Evolutionary conservation across 768 basidiomycete species (phyloP).

Genomic region (Krasilnikovozyma curviuscula): DNA sequence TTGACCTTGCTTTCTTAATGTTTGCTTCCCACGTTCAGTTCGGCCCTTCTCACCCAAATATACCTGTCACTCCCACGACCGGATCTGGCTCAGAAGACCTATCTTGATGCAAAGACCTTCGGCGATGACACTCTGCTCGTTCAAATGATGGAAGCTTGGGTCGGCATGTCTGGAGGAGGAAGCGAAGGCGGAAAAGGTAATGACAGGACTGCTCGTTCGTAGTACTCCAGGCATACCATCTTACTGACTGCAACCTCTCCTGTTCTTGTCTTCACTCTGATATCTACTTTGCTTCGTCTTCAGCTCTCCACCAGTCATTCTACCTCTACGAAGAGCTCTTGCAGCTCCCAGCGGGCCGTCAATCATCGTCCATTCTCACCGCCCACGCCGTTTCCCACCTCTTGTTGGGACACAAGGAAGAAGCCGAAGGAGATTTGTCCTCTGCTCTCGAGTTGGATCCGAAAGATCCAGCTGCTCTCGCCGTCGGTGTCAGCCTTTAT

Average conservation of each 20-base stretch:
- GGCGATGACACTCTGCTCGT: slow-evolving; percentile 78
- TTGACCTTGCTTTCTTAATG: background rate
- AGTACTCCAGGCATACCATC: slow-evolving; percentile 19
- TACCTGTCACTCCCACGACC: slow-evolving; percentile 76
- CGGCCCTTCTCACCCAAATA: slow-evolving; percentile 63
- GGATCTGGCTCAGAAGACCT: slow-evolving; percentile 70
- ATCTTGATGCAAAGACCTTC: slow-evolving; percentile 61
- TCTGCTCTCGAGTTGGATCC: slow-evolving; percentile 18
- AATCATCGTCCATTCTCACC: slow-evolving; percentile 23
- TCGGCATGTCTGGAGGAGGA: too few relatives aligned
- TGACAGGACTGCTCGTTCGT: too few relatives aligned
- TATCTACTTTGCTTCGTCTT: background rate
- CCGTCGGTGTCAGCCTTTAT: slow-evolving; percentile 16
- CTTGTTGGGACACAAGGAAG: slow-evolving; percentile 24
- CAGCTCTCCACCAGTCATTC: slow-evolving; percentile 24
- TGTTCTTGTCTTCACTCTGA: background rate
- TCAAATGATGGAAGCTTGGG: slow-evolving; percentile 67
- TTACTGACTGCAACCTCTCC: background rate
- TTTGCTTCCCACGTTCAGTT: slow-evolving; percentile 30
- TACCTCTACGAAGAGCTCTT: slow-evolving; percentile 28
- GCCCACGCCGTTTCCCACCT: slow-evolving; percentile 26
- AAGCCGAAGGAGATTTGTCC: slow-evolving; percentile 25
- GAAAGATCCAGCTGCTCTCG: slow-evolving; percentile 18
- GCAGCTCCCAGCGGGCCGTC: slow-evolving; percentile 13
- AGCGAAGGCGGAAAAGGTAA: too few relatives aligned